phyloP scores from a whole-genome alignment of 768 basidiomycete genomes.

The Termitomyces sp. region DNA sequence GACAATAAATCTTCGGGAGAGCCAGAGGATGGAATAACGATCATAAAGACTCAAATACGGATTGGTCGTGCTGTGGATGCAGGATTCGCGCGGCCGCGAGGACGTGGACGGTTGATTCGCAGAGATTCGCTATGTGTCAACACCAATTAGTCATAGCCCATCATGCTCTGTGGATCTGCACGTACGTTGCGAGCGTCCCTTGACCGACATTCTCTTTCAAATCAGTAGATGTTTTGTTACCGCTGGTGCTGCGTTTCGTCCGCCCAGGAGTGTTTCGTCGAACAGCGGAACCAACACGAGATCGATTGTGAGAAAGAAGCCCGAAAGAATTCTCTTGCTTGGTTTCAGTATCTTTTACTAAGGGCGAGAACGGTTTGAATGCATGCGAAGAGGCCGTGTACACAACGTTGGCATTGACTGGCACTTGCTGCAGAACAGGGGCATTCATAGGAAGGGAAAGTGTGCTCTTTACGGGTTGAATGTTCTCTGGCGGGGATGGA shows the following conservation, averaged over 20 bases:
- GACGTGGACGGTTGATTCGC: constrained; percentile 44
- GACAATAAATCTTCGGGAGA: background rate
- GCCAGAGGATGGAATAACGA: background rate
- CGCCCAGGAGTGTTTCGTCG: constrained; percentile 56
- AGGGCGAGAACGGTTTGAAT: constrained; percentile 39
- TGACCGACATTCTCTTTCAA: constrained; percentile 50
- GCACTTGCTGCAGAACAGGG: constrained; percentile 37
- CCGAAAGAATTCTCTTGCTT: constrained; percentile 34
- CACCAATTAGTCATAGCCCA: background rate
- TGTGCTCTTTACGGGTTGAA: constrained; percentile 16
- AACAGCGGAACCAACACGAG: constrained; percentile 49
- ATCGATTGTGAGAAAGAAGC: constrained; percentile 33
- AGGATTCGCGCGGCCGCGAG: constrained; percentile 42
- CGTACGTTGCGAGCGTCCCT: constrained; percentile 52
- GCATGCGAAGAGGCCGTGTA: constrained; percentile 30
- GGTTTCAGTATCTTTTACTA: constrained; percentile 29
- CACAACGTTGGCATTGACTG: constrained; percentile 35
- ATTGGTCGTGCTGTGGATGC: constrained; percentile 32
- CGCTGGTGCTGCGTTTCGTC: constrained; percentile 54
- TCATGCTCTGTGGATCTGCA: constrained; percentile 13
- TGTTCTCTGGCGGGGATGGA: constrained; percentile 38
- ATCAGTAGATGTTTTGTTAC: constrained; percentile 38
- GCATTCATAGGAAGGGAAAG: constrained; percentile 9
- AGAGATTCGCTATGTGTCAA: constrained; percentile 29
- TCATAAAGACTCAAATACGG: constrained; percentile 22